Evolutionary conservation across 257 asterid species (phyloP), one percentile per base, ranked within the genome.

Genomic region (Salvia rosmarinus): DNA sequence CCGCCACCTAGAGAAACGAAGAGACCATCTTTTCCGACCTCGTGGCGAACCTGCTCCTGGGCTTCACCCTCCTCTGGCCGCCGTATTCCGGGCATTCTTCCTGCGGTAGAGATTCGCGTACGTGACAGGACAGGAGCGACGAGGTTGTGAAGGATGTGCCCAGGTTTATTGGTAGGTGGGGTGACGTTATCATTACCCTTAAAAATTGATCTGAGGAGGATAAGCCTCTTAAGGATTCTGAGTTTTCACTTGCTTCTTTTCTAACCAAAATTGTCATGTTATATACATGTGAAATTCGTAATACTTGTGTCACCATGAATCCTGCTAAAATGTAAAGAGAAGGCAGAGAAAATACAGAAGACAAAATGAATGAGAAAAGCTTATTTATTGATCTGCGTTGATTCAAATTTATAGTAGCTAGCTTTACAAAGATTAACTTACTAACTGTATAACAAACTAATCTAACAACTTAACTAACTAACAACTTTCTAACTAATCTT

Each of bases 131-230:
- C 54, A 76, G 99, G 47, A 89, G 95, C 34, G 99, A 95, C 50
- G 79, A 83, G 44, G 98, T 89, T 58, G 79, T 94, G n/a, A 88
- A 74, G 66, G 96, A 94, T 55, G 99, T 94, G 2, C 99, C 99
- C 0, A 85, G 99, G 80, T 86, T 94, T 72, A 87, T 91, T 20
- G 99, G 99, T 0, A 98, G 91, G 77, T 94, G 99, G 98, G 98
- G 98, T 51, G 98, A 94, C 60, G 82, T 94, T 62, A 80, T 94
- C 80, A 94, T 94, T 14, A 89, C 99, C 10, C 74, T 94, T 68
- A 90, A 69, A 43, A 98, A 94, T 94, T 59, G 99, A 94, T 78
- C 78, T 94, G 65, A 85, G 99, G 76, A 91, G 99, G 89, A 82
- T 11, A 72, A 88, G 47, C 80, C 88, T 67, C 84, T 6, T 6